Evolutionary conservation across 495 filamentous ascomycete genomes (phyloP).

Genomic region (Thermothielavioides terrestris): DNA sequence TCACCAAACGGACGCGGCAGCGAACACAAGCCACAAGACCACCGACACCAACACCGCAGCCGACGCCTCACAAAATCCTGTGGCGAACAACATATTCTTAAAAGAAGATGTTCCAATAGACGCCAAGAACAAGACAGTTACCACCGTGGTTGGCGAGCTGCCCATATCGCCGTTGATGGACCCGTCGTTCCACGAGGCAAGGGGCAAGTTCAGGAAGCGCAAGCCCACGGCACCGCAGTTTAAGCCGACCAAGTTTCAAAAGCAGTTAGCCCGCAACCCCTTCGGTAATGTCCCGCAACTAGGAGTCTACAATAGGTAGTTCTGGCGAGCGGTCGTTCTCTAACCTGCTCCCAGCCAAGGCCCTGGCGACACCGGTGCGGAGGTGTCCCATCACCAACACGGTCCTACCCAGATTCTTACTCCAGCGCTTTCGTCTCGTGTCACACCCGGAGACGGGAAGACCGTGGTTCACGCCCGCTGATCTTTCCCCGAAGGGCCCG

Average conservation of each 20-base stretch:
- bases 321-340: too few species aligned
- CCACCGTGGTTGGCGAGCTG: constrained; percentile 30
- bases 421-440: constrained; percentile 53
- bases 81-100: too few species aligned
- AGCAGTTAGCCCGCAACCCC: constrained; percentile 47
- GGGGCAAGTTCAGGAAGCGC: constrained; percentile 13
- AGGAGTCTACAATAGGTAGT: constrained; percentile 8
- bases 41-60: neutral
- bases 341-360: constrained; percentile 34
- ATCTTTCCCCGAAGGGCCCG: constrained; percentile 26
- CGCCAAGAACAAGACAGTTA: constrained; percentile 27
- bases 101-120: constrained; percentile 25
- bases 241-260: constrained; percentile 39
- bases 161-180: constrained; percentile 49
- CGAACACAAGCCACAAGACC: too few species aligned
- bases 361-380: constrained; percentile 59
- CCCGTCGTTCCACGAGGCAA: constrained; percentile 33
- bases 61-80: neutral
- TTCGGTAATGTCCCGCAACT: constrained; percentile 41
- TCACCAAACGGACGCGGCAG: too few species aligned
- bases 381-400: constrained; percentile 48
- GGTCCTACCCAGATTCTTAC: constrained; percentile 53
- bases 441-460: constrained; percentile 46
- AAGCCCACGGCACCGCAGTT: constrained; percentile 16
- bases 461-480: constrained; percentile 53